Conservation (phyloP, 768 basidiomycete species). For the Gelatoporia subvermispora region DNA sequence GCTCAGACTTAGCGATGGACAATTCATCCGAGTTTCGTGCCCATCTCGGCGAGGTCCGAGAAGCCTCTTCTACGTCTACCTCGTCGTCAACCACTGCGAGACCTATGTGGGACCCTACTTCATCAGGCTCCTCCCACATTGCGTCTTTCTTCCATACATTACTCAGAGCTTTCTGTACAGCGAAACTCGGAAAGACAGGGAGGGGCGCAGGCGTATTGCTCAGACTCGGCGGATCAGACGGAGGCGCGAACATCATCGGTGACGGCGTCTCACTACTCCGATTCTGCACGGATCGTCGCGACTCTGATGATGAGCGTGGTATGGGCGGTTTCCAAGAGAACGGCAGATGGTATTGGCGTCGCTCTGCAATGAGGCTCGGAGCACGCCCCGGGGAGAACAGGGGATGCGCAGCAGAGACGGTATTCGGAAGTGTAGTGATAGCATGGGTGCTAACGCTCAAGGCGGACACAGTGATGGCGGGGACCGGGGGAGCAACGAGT, state of each 20-base stretch:
- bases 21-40: constrained; percentile 11
- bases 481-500: background rate
- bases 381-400: background rate
- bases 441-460: background rate
- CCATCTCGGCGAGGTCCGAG: constrained; percentile 18
- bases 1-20: constrained; percentile 12
- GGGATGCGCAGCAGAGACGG: constrained; percentile 2
- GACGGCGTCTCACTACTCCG: constrained; percentile 15
- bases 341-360: constrained; percentile 14
- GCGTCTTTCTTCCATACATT: too few species aligned
- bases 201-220: background rate
- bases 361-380: background rate
- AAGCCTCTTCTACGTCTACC: constrained; percentile 10
- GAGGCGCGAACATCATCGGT: constrained; percentile 20
- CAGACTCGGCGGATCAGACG: constrained; percentile 8
- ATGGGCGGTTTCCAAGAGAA: constrained; percentile 12
- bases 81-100: constrained; percentile 6
- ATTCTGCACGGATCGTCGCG: too few species aligned
- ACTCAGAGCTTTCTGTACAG: background rate
- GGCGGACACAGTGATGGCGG: background rate
- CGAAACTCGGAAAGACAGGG: constrained; percentile 5
- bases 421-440: too few species aligned
- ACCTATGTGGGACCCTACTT: background rate
- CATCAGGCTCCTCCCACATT: too few species aligned
- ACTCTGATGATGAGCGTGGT: background rate